Conservation (phyloP, 140 eudicot species). For the Senecio squalidus region DNA sequence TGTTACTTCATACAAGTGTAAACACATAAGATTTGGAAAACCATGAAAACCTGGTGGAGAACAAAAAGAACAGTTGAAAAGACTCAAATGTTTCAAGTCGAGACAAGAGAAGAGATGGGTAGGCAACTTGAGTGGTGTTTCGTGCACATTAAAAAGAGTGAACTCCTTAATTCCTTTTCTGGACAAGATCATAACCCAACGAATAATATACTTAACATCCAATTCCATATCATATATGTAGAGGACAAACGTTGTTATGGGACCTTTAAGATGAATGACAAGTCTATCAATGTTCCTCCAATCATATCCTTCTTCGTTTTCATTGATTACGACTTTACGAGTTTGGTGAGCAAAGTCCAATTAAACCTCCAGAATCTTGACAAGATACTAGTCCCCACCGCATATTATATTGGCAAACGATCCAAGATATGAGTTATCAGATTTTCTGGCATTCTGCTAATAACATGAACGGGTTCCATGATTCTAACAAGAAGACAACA, state of each 20-base stretch:
- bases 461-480: slow-evolving; percentile 1
- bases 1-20: neutral
- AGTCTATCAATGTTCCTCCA: neutral
- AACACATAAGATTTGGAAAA: slow-evolving; percentile 6
- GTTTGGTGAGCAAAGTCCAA: slow-evolving; percentile 16
- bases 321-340: too few species aligned
- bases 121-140: neutral
- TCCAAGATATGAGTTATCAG: slow-evolving; percentile 2
- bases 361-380: slow-evolving; percentile 15
- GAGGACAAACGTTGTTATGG: slow-evolving; percentile 9
- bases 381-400: slow-evolving; percentile 15
- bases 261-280: neutral
- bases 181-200: slow-evolving; percentile 8
- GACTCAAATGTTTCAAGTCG: slow-evolving; percentile 12
- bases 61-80: neutral
- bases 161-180: slow-evolving; percentile 6
- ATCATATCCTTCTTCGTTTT: neutral
- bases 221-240: neutral
- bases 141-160: neutral
- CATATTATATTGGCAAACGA: slow-evolving; percentile 16
- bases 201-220: neutral
- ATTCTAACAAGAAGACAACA: slow-evolving; percentile 2
- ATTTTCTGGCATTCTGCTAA: slow-evolving; percentile 16
- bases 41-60: neutral
- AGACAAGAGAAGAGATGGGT: slow-evolving; percentile 17